These are phyloP conservation scores for Rhodotorula glutinis DNA, from an alignment of 1,284 basidiomycete genomes.

Conservation along the genomic window DNA sequence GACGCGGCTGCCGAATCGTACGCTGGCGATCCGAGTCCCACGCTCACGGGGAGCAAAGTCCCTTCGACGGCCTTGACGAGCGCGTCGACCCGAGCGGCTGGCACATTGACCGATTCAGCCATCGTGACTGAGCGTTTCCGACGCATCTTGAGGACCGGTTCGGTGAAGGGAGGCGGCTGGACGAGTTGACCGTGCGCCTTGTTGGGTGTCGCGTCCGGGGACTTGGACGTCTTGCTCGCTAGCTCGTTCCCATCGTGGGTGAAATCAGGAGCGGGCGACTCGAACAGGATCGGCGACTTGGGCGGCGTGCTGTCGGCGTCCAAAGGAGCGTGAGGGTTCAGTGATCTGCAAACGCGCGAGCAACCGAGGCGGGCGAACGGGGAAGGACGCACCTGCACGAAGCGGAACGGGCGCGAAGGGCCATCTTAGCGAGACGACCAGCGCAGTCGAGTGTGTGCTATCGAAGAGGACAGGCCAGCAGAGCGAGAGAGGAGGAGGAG, in stretches of 20 bases:
- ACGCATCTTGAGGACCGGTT: neutral
- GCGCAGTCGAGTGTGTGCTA: too few relatives aligned
- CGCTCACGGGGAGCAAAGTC: too few relatives aligned
- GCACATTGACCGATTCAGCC: neutral
- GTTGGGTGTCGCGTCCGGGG: too few relatives aligned
- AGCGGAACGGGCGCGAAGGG: conserved; percentile 1
- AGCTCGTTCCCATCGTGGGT: too few relatives aligned
- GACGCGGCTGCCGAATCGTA: neutral
- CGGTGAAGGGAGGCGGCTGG: neutral
- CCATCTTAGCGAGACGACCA: neutral
- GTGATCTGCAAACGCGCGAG: neutral
- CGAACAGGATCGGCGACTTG: neutral
- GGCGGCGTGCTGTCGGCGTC: neutral
- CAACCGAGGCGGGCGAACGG: too few relatives aligned
- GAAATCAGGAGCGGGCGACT: too few relatives aligned
- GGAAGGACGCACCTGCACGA: neutral
- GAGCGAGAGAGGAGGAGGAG: neutral
- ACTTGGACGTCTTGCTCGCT: too few relatives aligned
- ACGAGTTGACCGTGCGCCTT: neutral
- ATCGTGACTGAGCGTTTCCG: neutral
- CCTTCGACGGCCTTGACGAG: neutral
- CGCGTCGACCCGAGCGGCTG: neutral
- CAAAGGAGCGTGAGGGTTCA: too few relatives aligned
- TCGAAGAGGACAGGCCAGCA: too few relatives aligned
- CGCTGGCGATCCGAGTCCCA: too few relatives aligned